Evolutionary conservation across 148 eudicot species (phyloP), one percentile per base, ranked within the genome.

Genomic region (Chenopodium album): DNA sequence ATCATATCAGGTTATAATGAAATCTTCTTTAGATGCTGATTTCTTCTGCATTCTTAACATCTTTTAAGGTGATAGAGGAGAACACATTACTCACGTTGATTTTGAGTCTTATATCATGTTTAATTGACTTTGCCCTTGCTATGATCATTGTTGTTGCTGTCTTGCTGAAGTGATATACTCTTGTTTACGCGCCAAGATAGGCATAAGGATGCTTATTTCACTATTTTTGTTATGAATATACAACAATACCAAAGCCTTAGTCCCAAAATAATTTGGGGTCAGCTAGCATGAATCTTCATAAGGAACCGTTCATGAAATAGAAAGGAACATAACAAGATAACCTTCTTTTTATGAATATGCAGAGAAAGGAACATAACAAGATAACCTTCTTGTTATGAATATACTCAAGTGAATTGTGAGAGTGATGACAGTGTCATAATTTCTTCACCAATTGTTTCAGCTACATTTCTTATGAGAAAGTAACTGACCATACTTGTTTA

Each of bases 1-100:
- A 62, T 92, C 97, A 81, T 94, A 96, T 85, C 98, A 96, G 99
- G 99, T 96, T 78, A 84, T 72, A 8, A 9, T 46, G 26, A 62
- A 59, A 50, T 50, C 14, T 44, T 77, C 66, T 78, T 75, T 56
- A 76, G 32, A 64, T 71, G 62, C 67, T 26, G 23, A 54, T 28
- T 70, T n/a, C 31, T 65, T 73, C 46, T 72, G 34, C 78, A 29
- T 52, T 65, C 4, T 54, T 10, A 60, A 63, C 31, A 47, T 66
- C 26, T 69, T 80, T 14, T n/a, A 59, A 50, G 20, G 62, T 32
- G 20, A 29, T 22, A 65, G 2, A 64, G 8, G 13, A 77, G 71
- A 9, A 26, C 20, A 68, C 26, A 46, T 34, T 20, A 16, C 20
- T 52, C 26, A 46, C 14, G 0, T 69, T 32, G 41, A 17, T 78